These are phyloP conservation scores for Pichia insulana DNA, from an alignment of 805 yeast species.

Conservation along the genomic window DNA sequence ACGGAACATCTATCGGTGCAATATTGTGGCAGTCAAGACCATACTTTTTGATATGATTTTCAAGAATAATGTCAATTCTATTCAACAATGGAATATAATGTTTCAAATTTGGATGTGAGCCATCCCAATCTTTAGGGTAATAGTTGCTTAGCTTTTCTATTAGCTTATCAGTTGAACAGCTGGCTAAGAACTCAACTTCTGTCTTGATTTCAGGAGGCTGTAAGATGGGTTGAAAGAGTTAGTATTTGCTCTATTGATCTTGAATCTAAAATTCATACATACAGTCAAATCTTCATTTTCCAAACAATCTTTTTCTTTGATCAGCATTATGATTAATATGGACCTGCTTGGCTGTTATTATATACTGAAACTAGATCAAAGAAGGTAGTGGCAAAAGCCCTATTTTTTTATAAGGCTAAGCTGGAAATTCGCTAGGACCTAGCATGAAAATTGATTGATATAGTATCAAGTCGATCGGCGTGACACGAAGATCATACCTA, in stretches of 20 bases:
- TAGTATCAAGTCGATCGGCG: too few species aligned
- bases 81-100: constrained; percentile 75
- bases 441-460: too few species aligned
- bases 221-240: constrained; percentile 2
- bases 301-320: neutral
- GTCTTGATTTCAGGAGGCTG: constrained; percentile 16
- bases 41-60: constrained; percentile 44
- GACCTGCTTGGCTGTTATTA: neutral
- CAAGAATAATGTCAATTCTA: constrained; percentile 62
- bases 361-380: neutral
- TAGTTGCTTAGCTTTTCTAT: constrained; percentile 12
- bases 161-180: constrained; percentile 17
- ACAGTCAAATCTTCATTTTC: neutral
- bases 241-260: constrained; percentile 1
- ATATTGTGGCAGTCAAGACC: constrained; percentile 38
- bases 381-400: neutral
- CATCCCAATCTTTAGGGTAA: constrained; percentile 24
- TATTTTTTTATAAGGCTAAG: too few species aligned
- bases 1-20: constrained; percentile 36
- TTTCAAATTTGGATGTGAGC: constrained; percentile 40
- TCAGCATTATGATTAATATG: neutral
- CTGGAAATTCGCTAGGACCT: too few species aligned
- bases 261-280: neutral
- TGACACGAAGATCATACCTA: too few species aligned
- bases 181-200: constrained; percentile 13